Conservation (phyloP, 2,329 filamentous ascomycete genomes). For the Talaromyces amestolkiae region DNA sequence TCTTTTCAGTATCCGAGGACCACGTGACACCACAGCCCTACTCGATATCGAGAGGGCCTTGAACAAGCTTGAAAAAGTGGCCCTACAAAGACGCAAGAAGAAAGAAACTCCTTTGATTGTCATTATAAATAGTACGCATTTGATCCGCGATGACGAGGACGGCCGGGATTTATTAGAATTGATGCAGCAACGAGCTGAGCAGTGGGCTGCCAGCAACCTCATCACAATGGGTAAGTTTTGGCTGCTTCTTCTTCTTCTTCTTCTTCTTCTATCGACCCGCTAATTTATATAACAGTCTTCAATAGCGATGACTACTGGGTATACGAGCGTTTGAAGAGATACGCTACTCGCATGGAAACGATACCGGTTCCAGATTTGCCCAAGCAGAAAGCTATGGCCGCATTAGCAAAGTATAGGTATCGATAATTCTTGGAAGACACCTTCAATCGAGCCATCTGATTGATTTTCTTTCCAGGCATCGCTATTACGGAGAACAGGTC, state of each 20-base stretch:
- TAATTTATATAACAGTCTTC: conserved; percentile 58
- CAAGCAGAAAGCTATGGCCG: conserved; percentile 71
- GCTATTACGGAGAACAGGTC: conserved; percentile 67
- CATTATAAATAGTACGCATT: conserved; percentile 90
- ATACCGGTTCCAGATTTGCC: conserved; percentile 80
- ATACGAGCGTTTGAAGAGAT: conserved; percentile 87
- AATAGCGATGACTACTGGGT: conserved; percentile 99
- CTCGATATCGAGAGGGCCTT: conserved; percentile 94
- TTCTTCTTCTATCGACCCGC: background rate
- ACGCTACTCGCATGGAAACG: conserved; percentile 92
- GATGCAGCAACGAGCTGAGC: conserved; percentile 90
- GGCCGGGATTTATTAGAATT: conserved; percentile 92
- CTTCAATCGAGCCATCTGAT: background rate
- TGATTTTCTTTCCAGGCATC: conserved; percentile 48
- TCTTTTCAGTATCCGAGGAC: conserved; percentile 90
- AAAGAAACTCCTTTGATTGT: conserved; percentile 73
- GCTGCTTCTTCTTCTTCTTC: background rate
- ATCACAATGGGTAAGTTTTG: conserved; percentile 64
- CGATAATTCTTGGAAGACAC: background rate
- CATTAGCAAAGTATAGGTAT: conserved; percentile 67
- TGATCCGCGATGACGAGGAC: conserved; percentile 86
- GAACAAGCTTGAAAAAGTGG: conserved; percentile 97
- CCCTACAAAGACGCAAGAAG: conserved; percentile 61
- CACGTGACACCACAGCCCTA: conserved; percentile 84
- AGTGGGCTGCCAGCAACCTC: conserved; percentile 89